A percentile compares a stretch with the other conserved stretches of the same genome.
These are phyloP conservation scores for Raddia guianensis DNA, from an alignment of 176 grass and related monocot genomes.

Conservation along the genomic window DNA sequence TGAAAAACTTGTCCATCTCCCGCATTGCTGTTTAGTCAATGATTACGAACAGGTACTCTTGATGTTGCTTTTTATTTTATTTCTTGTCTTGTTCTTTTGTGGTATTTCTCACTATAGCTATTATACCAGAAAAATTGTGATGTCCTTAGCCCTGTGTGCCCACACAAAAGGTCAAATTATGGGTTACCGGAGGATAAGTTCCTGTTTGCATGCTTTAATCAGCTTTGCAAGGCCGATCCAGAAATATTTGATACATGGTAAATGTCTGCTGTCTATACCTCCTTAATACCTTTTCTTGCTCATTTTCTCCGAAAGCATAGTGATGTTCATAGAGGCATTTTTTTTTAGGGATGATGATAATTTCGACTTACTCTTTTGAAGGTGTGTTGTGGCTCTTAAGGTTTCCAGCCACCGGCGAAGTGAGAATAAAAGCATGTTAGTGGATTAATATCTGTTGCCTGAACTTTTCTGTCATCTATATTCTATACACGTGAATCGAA, in stretches of 20 bases:
- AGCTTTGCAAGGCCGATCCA: slow-evolving; percentile 95
- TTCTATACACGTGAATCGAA: neutral
- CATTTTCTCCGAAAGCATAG: neutral
- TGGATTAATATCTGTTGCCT: slow-evolving; percentile 24
- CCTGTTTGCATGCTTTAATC: slow-evolving; percentile 95
- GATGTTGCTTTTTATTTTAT: neutral
- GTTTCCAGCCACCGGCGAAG: slow-evolving; percentile 82
- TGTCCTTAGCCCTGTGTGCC: slow-evolving; percentile 55
- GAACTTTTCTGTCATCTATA: slow-evolving; percentile 14
- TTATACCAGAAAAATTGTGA: slow-evolving; percentile 69
- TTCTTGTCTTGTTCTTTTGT: neutral
- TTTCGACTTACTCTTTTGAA: slow-evolving; percentile 20
- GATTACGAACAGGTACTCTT: slow-evolving; percentile 68
- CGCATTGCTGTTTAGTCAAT: slow-evolving; percentile 83
- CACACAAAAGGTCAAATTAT: slow-evolving; percentile 81
- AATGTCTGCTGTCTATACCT: slow-evolving; percentile 3
- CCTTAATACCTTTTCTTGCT: neutral
- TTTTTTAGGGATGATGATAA: neutral
- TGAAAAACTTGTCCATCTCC: slow-evolving; percentile 78
- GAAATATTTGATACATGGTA: slow-evolving; percentile 93
- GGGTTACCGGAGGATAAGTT: slow-evolving; percentile 82
- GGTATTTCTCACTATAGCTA: slow-evolving; percentile 1
- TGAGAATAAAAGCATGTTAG: slow-evolving; percentile 80
- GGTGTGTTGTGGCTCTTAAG: slow-evolving; percentile 87
- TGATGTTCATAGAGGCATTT: neutral